These are phyloP conservation scores for Senna tora DNA, from an alignment of 306 rosid species.

Conservation along the genomic window DNA sequence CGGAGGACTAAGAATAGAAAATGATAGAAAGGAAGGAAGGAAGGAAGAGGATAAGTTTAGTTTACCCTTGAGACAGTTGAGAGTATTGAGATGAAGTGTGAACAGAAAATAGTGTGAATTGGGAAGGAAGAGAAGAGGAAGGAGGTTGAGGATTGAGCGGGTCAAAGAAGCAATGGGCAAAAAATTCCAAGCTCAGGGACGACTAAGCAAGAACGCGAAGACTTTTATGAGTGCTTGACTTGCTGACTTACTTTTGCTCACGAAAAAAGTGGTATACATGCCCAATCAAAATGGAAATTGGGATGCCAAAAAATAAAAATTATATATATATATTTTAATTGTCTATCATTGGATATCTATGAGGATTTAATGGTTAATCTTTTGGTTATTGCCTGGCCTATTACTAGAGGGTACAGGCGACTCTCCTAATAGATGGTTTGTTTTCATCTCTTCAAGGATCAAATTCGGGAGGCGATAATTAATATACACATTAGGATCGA, in stretches of 20 bases:
- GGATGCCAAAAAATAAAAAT: no score
- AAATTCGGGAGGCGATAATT: no score
- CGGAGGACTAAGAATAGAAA: background rate
- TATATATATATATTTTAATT: no score
- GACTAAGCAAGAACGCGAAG: constrained; percentile 38
- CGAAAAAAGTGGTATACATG: background rate
- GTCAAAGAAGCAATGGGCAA: constrained; percentile 46
- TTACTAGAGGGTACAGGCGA: no score
- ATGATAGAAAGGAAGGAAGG: background rate
- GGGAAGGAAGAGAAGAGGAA: background rate
- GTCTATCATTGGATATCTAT: no score
- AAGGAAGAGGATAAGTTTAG: constrained; percentile 16
- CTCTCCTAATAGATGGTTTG: no score
- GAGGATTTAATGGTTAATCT: no score
- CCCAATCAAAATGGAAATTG: background rate
- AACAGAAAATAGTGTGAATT: background rate
- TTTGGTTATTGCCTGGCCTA: no score
- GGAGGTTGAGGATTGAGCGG: constrained; percentile 32
- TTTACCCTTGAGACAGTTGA: background rate
- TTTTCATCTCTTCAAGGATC: no score
- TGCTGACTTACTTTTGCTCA: constrained; percentile 13
- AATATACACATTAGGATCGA: no score
- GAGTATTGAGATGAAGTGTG: constrained; percentile 13
- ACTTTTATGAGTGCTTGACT: constrained; percentile 33
- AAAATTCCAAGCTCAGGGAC: constrained; percentile 41